Conservation (phyloP, 208 protist species). For the Trypanosoma vivax region DNA sequence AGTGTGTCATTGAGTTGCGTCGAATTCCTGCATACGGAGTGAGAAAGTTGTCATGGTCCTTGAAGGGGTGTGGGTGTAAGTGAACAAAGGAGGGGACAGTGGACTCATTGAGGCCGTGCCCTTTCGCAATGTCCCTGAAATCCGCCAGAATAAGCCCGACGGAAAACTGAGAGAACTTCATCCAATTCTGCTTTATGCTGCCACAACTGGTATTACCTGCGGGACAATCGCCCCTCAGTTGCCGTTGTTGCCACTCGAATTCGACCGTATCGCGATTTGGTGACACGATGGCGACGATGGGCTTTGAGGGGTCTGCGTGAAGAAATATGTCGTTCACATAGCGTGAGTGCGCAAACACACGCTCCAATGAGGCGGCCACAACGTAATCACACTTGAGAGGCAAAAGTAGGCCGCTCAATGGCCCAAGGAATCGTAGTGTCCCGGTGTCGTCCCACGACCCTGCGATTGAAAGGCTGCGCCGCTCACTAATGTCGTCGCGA, state of each 20-base stretch:
- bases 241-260: slow-evolving; percentile 62
- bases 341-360: slow-evolving; percentile 61
- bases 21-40: slow-evolving; percentile 64
- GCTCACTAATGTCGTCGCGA: slow-evolving; percentile 17
- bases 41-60: slow-evolving; percentile 67
- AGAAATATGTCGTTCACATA: slow-evolving; percentile 86
- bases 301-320: slow-evolving; percentile 56
- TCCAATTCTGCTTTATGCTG: slow-evolving; percentile 38
- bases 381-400: slow-evolving; percentile 68
- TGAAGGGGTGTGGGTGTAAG: slow-evolving; percentile 84
- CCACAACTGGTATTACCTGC: background rate
- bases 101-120: slow-evolving; percentile 53
- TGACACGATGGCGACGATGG: slow-evolving; percentile 76
- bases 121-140: slow-evolving; percentile 39
- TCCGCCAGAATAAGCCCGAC: slow-evolving; percentile 53
- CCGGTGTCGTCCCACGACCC: slow-evolving; percentile 56
- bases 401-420: slow-evolving; percentile 66
- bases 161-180: slow-evolving; percentile 53
- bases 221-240: slow-evolving; percentile 19
- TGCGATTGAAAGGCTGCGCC: slow-evolving; percentile 48
- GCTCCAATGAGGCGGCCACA: slow-evolving; percentile 64
- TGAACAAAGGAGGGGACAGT: slow-evolving; percentile 64
- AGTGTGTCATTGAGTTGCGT: slow-evolving; percentile 45
- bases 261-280: slow-evolving; percentile 81
- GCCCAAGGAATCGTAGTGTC: slow-evolving; percentile 59